A percentile compares a stretch with the other conserved stretches of the same genome.
Evolutionary conservation across 176 grass and related monocot species (phyloP).

Genomic region (Carex myosuroides): DNA sequence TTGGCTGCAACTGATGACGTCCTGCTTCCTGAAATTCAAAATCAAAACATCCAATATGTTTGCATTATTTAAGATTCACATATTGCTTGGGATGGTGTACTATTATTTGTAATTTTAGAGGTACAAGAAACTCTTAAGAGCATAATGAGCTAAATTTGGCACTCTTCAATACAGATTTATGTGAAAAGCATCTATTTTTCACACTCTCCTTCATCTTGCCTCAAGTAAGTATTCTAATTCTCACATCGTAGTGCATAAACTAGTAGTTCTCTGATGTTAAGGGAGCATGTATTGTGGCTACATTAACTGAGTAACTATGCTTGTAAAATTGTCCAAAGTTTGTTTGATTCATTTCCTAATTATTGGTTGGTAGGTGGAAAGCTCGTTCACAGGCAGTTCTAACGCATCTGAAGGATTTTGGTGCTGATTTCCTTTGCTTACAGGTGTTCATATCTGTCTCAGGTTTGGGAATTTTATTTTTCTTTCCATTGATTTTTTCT

Average conservation of each 20-base stretch:
- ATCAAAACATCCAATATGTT: neutral
- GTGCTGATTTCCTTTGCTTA: slow-evolving; percentile 80
- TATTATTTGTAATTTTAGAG: neutral
- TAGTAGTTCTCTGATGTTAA: neutral
- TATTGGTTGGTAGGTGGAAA: slow-evolving; percentile 71
- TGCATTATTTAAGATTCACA: neutral
- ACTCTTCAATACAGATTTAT: slow-evolving; percentile 48
- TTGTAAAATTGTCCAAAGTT: neutral
- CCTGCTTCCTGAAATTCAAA: neutral
- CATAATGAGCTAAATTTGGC: neutral
- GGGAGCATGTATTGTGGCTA: neutral
- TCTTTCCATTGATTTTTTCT: slow-evolving; percentile 7
- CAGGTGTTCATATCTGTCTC: slow-evolving; percentile 38
- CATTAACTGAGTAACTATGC: neutral
- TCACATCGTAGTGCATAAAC: neutral
- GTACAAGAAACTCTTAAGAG: neutral
- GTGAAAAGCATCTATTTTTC: slow-evolving; percentile 82
- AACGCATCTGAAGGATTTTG: slow-evolving; percentile 59
- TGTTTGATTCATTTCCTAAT: slow-evolving; percentile 16
- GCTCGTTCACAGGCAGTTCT: slow-evolving; percentile 75
- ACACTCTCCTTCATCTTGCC: slow-evolving; percentile 77
- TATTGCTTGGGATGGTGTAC: neutral
- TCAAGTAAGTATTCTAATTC: slow-evolving; percentile 62
- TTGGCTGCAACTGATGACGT: neutral
- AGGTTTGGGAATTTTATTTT: neutral